Percentiles rank a stretch among this genome's conserved stretches.
Conservation (phyloP, 2,329 filamentous ascomycete genomes). For the Ophiostoma sp. region DNA sequence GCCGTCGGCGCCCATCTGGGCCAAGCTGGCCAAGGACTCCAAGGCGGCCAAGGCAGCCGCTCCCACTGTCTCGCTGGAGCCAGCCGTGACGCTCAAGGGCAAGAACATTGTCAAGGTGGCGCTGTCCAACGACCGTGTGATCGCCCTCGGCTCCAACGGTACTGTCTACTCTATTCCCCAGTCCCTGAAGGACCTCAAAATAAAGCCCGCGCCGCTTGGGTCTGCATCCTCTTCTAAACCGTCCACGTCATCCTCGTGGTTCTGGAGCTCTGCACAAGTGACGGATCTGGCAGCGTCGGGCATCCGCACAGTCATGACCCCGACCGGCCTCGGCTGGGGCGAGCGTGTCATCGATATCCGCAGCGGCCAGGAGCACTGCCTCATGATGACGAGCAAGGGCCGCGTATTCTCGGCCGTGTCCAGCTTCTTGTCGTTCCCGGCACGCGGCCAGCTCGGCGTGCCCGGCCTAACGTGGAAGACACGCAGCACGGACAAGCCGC, state of each 20-base stretch:
- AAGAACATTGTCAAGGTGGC: conserved; percentile 73
- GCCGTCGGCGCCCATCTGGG: conserved; percentile 8
- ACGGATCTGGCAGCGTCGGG: background rate
- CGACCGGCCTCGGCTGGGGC: conserved; percentile 56
- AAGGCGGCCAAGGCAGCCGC: conserved; percentile 32
- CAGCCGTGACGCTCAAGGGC: conserved; percentile 67
- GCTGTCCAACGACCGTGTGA: conserved; percentile 75
- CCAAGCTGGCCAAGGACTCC: conserved; percentile 9
- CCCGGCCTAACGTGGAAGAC: conserved; percentile 76
- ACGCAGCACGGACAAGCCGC: conserved; percentile 67
- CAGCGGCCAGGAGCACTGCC: conserved; percentile 76
- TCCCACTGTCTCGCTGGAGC: conserved; percentile 55
- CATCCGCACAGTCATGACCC: conserved; percentile 52
- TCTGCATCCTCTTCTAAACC: conserved; percentile 48
- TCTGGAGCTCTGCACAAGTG: background rate
- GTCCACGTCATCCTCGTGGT: conserved; percentile 45
- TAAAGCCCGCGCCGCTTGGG: conserved; percentile 22
- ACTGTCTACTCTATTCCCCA: conserved; percentile 80
- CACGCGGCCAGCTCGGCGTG: conserved; percentile 79
- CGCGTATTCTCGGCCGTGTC: conserved; percentile 86
- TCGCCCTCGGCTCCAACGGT: conserved; percentile 70
- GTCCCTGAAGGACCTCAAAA: conserved; percentile 63
- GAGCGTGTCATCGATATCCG: conserved; percentile 71
- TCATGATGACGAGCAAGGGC: conserved; percentile 77
- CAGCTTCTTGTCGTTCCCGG: conserved; percentile 70